phyloP scores from a whole-genome alignment of 768 basidiomycete species.

The Collybia sordida region DNA sequence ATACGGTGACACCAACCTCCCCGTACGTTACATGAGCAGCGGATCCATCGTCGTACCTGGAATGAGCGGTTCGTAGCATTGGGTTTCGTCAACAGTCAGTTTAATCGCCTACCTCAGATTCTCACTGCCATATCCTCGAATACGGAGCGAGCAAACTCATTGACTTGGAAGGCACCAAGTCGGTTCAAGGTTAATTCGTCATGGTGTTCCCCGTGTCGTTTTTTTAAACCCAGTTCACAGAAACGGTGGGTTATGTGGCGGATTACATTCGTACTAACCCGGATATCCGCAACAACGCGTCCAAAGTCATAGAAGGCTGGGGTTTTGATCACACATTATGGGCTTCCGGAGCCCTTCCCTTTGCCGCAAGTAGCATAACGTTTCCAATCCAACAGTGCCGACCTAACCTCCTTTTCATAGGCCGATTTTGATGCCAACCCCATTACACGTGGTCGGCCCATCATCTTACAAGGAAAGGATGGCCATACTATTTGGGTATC shows the following conservation, averaged over 20 bases:
- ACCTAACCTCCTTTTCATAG: slow-evolving; percentile 27
- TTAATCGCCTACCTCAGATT: slow-evolving; percentile 36
- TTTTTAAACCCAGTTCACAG: slow-evolving; percentile 22
- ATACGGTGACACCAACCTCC: background rate
- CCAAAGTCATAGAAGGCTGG: slow-evolving; percentile 59
- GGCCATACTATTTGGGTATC: slow-evolving; percentile 77
- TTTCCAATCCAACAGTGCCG: background rate
- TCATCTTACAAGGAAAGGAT: slow-evolving; percentile 68
- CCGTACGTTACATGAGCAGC: slow-evolving; percentile 34
- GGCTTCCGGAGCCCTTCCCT: slow-evolving; percentile 49
- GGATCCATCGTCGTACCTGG: slow-evolving; percentile 59
- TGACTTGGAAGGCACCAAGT: slow-evolving; percentile 47
- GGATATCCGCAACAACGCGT: slow-evolving; percentile 39
- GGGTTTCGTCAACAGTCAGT: background rate
- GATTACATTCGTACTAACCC: slow-evolving; percentile 45
- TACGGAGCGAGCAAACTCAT: slow-evolving; percentile 58
- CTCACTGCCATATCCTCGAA: slow-evolving; percentile 65
- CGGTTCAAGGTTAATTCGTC: slow-evolving; percentile 38
- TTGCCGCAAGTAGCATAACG: slow-evolving; percentile 40
- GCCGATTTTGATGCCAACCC: slow-evolving; percentile 58
- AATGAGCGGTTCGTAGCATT: slow-evolving; percentile 44
- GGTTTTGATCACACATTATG: slow-evolving; percentile 80
- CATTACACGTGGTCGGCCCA: slow-evolving; percentile 51
- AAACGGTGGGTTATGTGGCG: slow-evolving; percentile 47
- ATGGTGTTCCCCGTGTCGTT: background rate